Base-by-base conservation (phyloP, 1,284 basidiomycete genomes). In the Ustilago cynodontis region DNA sequence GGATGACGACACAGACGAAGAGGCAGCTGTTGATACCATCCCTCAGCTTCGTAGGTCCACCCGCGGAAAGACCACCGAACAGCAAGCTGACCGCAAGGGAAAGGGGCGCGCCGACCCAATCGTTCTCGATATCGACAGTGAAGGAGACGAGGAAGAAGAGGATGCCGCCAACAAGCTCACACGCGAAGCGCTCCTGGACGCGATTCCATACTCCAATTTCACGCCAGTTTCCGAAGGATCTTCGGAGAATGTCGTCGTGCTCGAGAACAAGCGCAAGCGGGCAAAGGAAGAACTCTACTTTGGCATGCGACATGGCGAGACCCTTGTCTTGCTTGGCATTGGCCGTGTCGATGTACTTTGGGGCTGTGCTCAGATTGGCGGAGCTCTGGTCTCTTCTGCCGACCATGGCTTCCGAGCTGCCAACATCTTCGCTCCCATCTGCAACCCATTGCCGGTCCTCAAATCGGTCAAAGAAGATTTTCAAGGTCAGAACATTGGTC, bases 121-220 rank as follows among this genome's bases (percentile, higher is more conserved):
- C 26, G 51, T 53, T 10, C 28, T 54, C 28, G 41, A 59, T 8
- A 31, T 13, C 39, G 50, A 52, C 16, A 35, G 37, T 7, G 35
- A 54, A 29, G 50, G 54, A 14, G 39, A 35, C n/a, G 26, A 51
- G 5, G 39, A 8, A 10, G 16, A 55, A 16, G 20, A 35, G 1
- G 24, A n/a, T 9, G 22, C 37, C 3, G 22, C 53, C 16, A 43
- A 45, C 16, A 43, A 45, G 20, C 51, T 60, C 7, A 47, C 56
- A 39, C 59, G 59, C 24, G 37, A 65, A 39, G 64, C 52, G 6
- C 59, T 71, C 13, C 47, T 62, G 64, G 60, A 66, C 50, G 68
- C 68, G 1, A 43, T 76, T 9, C 73, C 73, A 8, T 76, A 76
- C 50, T 67, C 68, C 26, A 65, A 53, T 29, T 77, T 77, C 43